phyloP scores from a whole-genome alignment of 208 protist species.

The Leishmania tarentolae region DNA sequence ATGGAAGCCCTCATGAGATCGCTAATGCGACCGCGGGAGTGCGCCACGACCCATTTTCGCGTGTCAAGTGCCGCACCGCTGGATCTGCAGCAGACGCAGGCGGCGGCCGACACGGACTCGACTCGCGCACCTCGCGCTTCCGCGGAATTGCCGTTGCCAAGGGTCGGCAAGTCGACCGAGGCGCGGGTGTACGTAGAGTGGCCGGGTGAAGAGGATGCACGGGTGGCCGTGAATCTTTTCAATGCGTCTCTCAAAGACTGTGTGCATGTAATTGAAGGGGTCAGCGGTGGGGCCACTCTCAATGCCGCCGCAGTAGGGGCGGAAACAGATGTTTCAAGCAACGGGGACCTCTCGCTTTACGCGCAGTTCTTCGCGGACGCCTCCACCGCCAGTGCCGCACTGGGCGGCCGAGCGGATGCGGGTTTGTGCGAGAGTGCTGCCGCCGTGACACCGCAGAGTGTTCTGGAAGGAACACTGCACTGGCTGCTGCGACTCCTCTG shows the following conservation, averaged over 20 bases:
- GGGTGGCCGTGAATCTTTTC: constrained; percentile 18
- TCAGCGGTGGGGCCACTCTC: not conserved
- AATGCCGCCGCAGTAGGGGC: not conserved
- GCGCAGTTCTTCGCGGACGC: not conserved
- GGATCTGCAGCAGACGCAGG: not conserved
- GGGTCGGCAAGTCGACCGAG: constrained; percentile 5
- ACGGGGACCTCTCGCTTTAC: not conserved
- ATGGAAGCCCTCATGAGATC: constrained; percentile 13
- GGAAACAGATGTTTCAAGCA: not conserved
- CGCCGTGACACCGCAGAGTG: constrained; percentile 42
- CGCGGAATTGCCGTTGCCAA: not conserved
- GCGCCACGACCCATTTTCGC: not conserved
- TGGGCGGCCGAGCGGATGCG: not conserved
- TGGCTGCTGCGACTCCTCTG: constrained; percentile 39
- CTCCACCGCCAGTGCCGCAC: not conserved
- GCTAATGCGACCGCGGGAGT: constrained; percentile 15
- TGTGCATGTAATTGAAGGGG: not conserved
- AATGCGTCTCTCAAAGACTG: constrained; percentile 16
- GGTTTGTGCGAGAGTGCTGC: constrained; percentile 25
- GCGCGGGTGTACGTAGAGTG: constrained; percentile 24
- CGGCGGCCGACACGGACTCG: not conserved
- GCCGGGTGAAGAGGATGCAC: constrained; percentile 11
- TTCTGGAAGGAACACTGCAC: constrained; percentile 40
- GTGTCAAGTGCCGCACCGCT: not conserved
- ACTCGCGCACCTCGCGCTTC: not conserved